phyloP scores from a whole-genome alignment of 441 rosid species.

The Melastoma candidum region DNA sequence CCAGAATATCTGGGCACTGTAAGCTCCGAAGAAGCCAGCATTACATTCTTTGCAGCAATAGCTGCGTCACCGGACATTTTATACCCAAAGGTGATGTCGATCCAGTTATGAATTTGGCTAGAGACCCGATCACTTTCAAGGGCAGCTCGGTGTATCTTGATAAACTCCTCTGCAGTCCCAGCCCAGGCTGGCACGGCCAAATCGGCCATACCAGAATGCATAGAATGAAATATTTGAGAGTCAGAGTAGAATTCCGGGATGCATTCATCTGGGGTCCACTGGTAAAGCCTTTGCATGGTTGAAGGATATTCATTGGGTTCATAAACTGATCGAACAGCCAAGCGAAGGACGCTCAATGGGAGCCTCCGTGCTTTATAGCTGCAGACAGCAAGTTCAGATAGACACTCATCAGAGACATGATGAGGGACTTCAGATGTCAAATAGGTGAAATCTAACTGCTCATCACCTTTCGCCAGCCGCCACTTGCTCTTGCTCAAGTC shows the following conservation, averaged over 20 bases:
- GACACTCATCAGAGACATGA: constrained; percentile 98
- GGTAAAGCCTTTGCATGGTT: constrained; percentile 87
- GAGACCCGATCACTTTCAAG: constrained; percentile 79
- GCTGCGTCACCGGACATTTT: constrained; percentile 92
- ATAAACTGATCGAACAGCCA: constrained; percentile 91
- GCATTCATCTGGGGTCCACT: constrained; percentile 99
- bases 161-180: constrained; percentile 70
- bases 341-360: constrained; percentile 77
- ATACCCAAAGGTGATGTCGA: constrained; percentile 88
- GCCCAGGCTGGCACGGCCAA: constrained; percentile 91
- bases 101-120: constrained; percentile 72
- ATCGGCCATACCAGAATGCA: constrained; percentile 83
- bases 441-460: constrained; percentile 92
- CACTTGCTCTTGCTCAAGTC: constrained; percentile 95
- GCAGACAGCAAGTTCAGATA: constrained; percentile 98
- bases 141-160: constrained; percentile 78
- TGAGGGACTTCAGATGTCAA: constrained; percentile 88
- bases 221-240: constrained; percentile 62
- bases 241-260: constrained; percentile 93
- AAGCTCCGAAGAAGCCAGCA: constrained; percentile 76
- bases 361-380: constrained; percentile 98
- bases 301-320: constrained; percentile 99
- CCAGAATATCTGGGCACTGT: constrained; percentile 67
- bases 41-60: constrained; percentile 84
- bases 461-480: constrained; percentile 97